Conservation (phyloP, 176 grass and related monocot species). For the Oryza punctata region DNA sequence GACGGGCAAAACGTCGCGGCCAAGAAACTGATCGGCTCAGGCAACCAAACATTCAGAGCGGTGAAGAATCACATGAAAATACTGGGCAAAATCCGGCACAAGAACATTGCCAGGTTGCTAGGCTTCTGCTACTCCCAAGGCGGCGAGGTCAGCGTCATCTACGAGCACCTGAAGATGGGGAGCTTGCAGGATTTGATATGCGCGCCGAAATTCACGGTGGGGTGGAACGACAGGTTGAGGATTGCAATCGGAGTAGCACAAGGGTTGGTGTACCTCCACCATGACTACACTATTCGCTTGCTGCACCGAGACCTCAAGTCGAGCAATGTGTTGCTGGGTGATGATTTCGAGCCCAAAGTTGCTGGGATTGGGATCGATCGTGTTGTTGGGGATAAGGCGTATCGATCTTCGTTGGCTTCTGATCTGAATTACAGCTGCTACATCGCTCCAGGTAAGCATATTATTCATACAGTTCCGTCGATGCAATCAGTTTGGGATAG, state of each 20-base stretch:
- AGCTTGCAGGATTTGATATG: conserved; percentile 58
- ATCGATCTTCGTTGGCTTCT: conserved; percentile 50
- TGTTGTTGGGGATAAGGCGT: conserved; percentile 47
- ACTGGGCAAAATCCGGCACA: conserved; percentile 69
- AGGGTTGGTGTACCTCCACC: conserved; percentile 65
- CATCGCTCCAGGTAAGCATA: conserved; percentile 56
- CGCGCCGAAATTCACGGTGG: conserved; percentile 35
- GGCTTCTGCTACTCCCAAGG: conserved; percentile 61
- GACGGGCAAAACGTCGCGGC: conserved; percentile 52
- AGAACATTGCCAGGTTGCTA: conserved; percentile 57
- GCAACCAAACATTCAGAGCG: conserved; percentile 50
- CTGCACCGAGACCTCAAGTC: conserved; percentile 74
- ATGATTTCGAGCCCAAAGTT: conserved; percentile 61
- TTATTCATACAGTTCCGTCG: not conserved
- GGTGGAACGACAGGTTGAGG: conserved; percentile 52
- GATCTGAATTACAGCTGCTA: conserved; percentile 55
- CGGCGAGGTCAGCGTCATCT: conserved; percentile 52
- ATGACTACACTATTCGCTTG: conserved; percentile 44
- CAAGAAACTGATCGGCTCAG: conserved; percentile 52
- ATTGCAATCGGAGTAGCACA: conserved; percentile 64
- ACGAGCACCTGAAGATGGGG: conserved; percentile 55
- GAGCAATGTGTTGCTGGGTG: conserved; percentile 64
- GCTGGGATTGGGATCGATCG: conserved; percentile 56
- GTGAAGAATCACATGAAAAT: conserved; percentile 66
- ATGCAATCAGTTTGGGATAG: not conserved